phyloP scores from a whole-genome alignment of 352 stramenopile genomes.

The Globisporangium spinosum region DNA sequence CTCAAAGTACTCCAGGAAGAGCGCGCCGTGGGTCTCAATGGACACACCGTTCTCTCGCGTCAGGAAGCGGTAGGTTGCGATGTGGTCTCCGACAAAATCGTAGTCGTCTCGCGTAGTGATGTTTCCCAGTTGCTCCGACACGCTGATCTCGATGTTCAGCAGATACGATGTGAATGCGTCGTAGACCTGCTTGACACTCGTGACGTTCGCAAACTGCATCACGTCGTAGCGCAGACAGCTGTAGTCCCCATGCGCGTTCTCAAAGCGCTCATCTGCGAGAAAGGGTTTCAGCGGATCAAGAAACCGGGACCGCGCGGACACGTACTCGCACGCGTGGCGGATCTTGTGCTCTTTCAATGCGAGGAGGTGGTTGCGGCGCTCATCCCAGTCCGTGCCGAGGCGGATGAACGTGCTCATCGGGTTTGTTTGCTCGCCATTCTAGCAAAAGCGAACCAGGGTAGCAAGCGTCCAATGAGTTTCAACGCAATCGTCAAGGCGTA shows the following conservation, averaged over 20 bases:
- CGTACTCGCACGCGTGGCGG: constrained; percentile 29
- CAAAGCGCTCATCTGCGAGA: constrained; percentile 37
- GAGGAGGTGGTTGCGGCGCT: constrained; percentile 28
- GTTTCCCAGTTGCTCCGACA: constrained; percentile 22
- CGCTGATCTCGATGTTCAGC: constrained; percentile 40
- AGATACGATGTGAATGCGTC: constrained; percentile 32
- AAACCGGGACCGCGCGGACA: constrained; percentile 45
- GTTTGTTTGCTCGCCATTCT: constrained; percentile 13
- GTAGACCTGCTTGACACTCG: constrained; percentile 31
- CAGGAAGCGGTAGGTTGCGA: constrained; percentile 32
- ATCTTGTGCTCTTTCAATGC: constrained; percentile 37
- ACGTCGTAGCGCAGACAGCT: constrained; percentile 42
- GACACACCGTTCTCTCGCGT: neutral
- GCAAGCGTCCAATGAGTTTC: neutral
- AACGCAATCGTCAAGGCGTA: neutral
- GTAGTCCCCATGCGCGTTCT: constrained; percentile 37
- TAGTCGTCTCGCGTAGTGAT: constrained; percentile 21
- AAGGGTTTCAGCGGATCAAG: constrained; percentile 33
- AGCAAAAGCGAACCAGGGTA: neutral
- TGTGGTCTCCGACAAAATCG: constrained; percentile 16
- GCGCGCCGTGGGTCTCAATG: neutral
- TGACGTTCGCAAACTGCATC: constrained; percentile 28
- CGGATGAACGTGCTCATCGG: constrained; percentile 44
- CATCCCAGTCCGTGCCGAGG: constrained; percentile 26
- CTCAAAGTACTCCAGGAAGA: neutral